Evolutionary conservation across 2,329 filamentous ascomycete genomes (phyloP), one percentile per base, ranked within the genome.

Genomic region (Aspergillus oerlinghausenensis): DNA sequence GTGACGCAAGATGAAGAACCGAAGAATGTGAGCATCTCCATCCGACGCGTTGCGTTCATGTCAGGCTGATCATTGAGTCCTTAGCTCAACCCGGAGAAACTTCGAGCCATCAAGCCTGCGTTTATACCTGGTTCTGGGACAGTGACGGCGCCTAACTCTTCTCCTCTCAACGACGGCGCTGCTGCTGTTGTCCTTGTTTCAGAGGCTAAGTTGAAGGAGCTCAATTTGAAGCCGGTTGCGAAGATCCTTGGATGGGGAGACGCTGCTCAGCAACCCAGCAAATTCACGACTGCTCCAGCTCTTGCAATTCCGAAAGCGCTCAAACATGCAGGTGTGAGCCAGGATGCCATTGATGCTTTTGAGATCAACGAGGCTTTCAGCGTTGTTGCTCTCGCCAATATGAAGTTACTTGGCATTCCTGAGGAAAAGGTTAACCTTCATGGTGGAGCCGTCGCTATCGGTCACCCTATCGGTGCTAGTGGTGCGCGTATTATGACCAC

Each of bases 361-460:
- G 94, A 99, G 82, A 97, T 99, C 82, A 99, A 99, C 82, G 94
- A 99, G 82, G 94, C 94, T 45, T 99, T 99, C 82, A 94, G 90
- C 61, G 94, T 96, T 51, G 94, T 99, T 62, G 91, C 94, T 42
- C 84, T 99, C 52, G 92, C 94, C 65, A 99, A 99, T 82, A 86
- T 96, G 79, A 96, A 99, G 84, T 76, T 97, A 55, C 86, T 99
- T 43, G 83, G 82, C 60, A 79, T 99, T 56, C 81, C 82, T 62
- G 83, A 89, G 63, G 89, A 92, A 58, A 95, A 92, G 79, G 92
- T 99, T 73, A 99, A 99, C 79, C 81, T 97, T 55, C 93, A 92
- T 70, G 94, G 94, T 70, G 94, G 94, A 73, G 90, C 94, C 54
- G 94, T 99, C 60, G 94, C 94, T 68, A 88, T 99, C 58, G 94